Evolutionary conservation across 2,329 filamentous ascomycete genomes (phyloP), one percentile per base, ranked within the genome.

Genomic region (Trichoderma sp.): DNA sequence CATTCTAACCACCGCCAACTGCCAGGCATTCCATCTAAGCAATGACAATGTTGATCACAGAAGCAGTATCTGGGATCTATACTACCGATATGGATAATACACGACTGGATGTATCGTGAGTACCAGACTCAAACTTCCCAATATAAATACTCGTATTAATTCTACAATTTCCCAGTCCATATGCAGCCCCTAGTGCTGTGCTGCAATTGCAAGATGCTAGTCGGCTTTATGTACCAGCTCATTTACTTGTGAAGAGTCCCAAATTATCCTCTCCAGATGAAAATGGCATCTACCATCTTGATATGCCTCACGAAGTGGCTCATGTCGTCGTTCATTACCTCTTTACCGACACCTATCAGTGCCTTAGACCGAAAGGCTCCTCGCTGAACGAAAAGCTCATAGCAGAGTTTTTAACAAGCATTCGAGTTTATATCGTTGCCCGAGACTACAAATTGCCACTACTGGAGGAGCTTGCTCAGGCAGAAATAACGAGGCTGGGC

Each of bases 241-340:
- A 50, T 28, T 62, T 72, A 15, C 59, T 72, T 30, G 4, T 11
- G 20, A 34, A 59, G 26, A 58, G n/a, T n/a, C 65, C 50, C 6
- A 55, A 34, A 12, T n/a, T 69, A 3, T 20, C 32, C 6, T 69
- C 34, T 63, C 15, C 36, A 28, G 12, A 9, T 28, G 11, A n/a
- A 28, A 8, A 50, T 20, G 50, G 30, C 20, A n/a, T 30, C n/a
- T 47, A 63, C 3, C 63, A 23, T 15, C 34, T 64, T 0, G 59
- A 69, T 13, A 34, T 71, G 13, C 43, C 68, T 7, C 61, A 43
- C 7, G 67, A 73, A 23, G 57, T 70, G 20, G 71, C 53, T 9
- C 71, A 73, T 36, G 47, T 73, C 3, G n/a, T 73, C 36, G 71
- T 63, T 7, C 71, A 73, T 59, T 68, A 67, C 30, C 68, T 73